These are phyloP conservation scores for Trichophyton verrucosum DNA, from an alignment of 2,329 filamentous ascomycete species.

Conservation along the genomic window DNA sequence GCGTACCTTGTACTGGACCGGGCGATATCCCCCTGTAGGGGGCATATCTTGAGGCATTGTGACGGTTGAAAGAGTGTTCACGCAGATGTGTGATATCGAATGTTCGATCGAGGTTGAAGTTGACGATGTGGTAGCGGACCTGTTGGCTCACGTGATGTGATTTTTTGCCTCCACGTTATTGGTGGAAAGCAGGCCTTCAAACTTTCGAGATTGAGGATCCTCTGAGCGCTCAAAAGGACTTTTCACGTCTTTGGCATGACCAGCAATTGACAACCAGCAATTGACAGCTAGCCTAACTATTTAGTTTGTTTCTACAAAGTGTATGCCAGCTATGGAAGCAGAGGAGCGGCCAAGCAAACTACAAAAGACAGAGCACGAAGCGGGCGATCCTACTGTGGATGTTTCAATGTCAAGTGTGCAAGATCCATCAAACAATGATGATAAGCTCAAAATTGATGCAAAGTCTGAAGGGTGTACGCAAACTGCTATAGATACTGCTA, in stretches of 20 bases:
- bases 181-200: background rate
- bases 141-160: constrained; percentile 7
- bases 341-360: constrained; percentile 44
- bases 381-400: background rate
- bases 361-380: constrained; percentile 38
- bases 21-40: constrained; percentile 83
- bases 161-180: background rate
- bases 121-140: constrained; percentile 14
- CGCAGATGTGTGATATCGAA: constrained; percentile 9
- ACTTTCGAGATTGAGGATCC: background rate
- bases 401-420: constrained; percentile 13
- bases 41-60: constrained; percentile 97
- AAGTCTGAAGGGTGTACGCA: background rate
- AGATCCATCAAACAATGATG: constrained; percentile 4
- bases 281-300: too few species aligned
- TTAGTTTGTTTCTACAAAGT: too few species aligned
- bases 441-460: background rate
- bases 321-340: constrained; percentile 33
- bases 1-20: constrained; percentile 90
- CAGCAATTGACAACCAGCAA: too few species aligned
- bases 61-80: constrained; percentile 14
- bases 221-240: too few species aligned
- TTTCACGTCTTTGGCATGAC: too few species aligned
- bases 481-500: background rate
- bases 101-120: constrained; percentile 20